phyloP scores from a whole-genome alignment of 1,139 yeast genomes.

The Hyphopichia wangnamkhiaoensis region DNA sequence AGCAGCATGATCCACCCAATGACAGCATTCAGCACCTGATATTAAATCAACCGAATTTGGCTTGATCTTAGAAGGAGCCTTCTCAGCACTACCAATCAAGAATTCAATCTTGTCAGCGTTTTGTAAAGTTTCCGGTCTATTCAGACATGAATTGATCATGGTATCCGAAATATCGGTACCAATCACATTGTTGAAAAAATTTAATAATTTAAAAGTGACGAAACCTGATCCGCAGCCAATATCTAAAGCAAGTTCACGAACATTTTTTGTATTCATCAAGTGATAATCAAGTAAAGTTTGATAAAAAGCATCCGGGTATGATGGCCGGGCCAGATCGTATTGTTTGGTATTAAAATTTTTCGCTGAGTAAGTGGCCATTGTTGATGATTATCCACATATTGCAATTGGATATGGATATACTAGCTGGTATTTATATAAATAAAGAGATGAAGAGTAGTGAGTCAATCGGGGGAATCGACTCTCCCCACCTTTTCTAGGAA shows the following conservation, averaged over 20 bases:
- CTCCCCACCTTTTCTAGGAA: no score
- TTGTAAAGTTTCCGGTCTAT: constrained; percentile 11
- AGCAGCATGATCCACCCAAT: constrained; percentile 65
- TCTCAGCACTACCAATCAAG: constrained; percentile 33
- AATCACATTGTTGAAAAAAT: constrained; percentile 47
- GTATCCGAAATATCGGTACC: constrained; percentile 69
- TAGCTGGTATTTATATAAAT: no score
- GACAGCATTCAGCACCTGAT: constrained; percentile 78
- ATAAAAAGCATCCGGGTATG: constrained; percentile 37
- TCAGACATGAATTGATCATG: constrained; percentile 58
- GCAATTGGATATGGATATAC: background rate
- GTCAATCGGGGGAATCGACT: no score
- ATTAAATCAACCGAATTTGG: constrained; percentile 53
- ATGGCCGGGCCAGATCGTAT: constrained; percentile 39
- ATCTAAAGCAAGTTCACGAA: constrained; percentile 55
- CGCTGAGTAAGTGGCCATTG: constrained; percentile 43
- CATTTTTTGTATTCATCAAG: constrained; percentile 8
- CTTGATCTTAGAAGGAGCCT: constrained; percentile 18
- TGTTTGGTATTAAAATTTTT: constrained; percentile 33
- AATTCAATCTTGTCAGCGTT: constrained; percentile 21
- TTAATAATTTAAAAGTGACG: constrained; percentile 58
- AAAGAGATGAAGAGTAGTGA: no score
- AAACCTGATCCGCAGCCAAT: constrained; percentile 88
- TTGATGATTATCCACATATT: background rate
- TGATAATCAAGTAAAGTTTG: constrained; percentile 32